A percentile compares a stretch with the other conserved stretches of the same genome.
phyloP scores from a whole-genome alignment of 805 yeast species.

The Priceomyces castillae region DNA sequence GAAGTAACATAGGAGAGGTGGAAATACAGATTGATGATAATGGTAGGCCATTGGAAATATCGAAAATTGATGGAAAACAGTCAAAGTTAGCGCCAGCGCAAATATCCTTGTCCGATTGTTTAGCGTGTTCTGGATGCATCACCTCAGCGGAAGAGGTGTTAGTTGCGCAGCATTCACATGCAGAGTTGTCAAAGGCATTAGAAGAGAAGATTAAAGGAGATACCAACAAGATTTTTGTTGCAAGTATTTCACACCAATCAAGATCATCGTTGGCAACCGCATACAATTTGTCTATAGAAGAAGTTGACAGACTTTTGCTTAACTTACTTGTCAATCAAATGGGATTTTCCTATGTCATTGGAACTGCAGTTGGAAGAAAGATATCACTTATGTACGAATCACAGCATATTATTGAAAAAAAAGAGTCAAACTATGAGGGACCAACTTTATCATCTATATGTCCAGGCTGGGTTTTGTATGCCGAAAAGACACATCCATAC shows the following conservation, averaged over 20 bases:
- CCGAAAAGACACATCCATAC: conserved; percentile 92
- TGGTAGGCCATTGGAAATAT: conserved; percentile 68
- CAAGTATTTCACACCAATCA: conserved; percentile 82
- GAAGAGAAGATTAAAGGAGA: conserved; percentile 22
- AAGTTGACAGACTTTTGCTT: conserved; percentile 60
- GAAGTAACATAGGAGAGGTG: conserved; percentile 27
- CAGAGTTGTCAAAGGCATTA: conserved; percentile 65
- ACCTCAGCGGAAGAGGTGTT: conserved; percentile 96
- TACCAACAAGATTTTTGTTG: conserved; percentile 51
- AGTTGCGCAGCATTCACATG: conserved; percentile 86
- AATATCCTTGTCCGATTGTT: conserved; percentile 85
- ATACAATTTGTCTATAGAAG: conserved; percentile 47
- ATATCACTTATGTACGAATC: conserved; percentile 51
- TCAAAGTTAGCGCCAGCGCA: conserved; percentile 71
- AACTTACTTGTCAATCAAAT: conserved; percentile 57
- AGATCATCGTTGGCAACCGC: conserved; percentile 80
- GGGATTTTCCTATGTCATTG: conserved; percentile 74
- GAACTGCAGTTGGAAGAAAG: conserved; percentile 78
- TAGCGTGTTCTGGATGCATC: conserved; percentile 96
- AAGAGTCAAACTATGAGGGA: conserved; percentile 21
- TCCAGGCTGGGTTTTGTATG: conserved; percentile 96
- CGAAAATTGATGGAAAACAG: conserved; percentile 52
- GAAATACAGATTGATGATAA: conserved; percentile 59
- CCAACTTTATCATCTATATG: conserved; percentile 75
- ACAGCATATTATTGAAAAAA: conserved; percentile 44